Conservation (phyloP, 1,284 basidiomycete species). For the Schizophyllum amplum region DNA sequence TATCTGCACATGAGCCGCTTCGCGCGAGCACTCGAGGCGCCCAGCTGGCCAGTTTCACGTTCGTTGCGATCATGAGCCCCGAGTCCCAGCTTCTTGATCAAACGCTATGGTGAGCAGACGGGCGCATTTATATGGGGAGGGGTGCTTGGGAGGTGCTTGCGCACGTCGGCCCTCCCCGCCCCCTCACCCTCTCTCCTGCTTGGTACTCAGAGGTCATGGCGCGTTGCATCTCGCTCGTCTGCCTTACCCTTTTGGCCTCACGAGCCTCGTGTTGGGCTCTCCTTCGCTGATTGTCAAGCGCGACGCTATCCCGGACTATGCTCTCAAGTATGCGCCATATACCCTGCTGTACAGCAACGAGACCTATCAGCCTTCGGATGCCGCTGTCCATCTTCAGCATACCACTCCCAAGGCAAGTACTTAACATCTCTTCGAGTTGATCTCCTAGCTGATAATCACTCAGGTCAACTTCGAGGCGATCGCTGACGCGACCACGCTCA, state of each 20-base stretch:
- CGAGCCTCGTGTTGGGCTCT: background rate
- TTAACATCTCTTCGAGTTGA: background rate
- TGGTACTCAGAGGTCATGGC: background rate
- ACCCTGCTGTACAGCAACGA: slow-evolving; percentile 20
- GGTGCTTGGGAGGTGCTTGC: background rate
- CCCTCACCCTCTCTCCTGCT: background rate
- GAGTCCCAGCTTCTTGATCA: background rate
- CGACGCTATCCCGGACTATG: slow-evolving; percentile 16
- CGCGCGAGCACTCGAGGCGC: background rate
- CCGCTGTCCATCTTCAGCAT: slow-evolving; percentile 21
- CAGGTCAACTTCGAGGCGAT: slow-evolving; percentile 2
- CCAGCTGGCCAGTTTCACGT: background rate
- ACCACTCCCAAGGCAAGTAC: slow-evolving; percentile 11
- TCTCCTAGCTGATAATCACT: no score
- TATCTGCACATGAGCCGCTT: background rate
- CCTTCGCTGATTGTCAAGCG: background rate
- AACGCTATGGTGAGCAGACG: background rate
- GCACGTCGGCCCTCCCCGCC: background rate
- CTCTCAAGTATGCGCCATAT: slow-evolving; percentile 18
- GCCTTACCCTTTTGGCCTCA: background rate
- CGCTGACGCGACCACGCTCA: slow-evolving; percentile 7
- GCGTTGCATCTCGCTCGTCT: background rate
- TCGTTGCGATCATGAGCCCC: background rate
- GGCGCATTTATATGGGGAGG: background rate
- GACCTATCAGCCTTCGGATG: slow-evolving; percentile 24